phyloP scores from a whole-genome alignment of 2,329 filamentous ascomycete genomes.

The Aspergillus glaucus region DNA sequence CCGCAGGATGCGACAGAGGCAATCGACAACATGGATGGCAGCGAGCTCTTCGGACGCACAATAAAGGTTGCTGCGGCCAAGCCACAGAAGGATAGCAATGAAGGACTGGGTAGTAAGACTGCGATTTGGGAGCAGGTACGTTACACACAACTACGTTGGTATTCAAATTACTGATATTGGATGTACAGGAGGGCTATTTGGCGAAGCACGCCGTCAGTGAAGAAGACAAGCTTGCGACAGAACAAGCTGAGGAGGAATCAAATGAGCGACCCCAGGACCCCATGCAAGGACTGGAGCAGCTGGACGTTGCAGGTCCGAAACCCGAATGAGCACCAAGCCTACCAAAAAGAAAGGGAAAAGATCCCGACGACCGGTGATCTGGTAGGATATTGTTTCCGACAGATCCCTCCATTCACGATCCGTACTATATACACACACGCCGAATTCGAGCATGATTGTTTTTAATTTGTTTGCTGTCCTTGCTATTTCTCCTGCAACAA shows the following conservation, averaged over 20 bases:
- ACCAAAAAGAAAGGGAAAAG: constrained; percentile 13
- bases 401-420: constrained; percentile 22
- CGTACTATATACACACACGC: constrained; percentile 35
- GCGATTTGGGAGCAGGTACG: constrained; percentile 95
- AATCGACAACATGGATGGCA: constrained; percentile 98
- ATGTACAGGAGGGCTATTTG: constrained; percentile 77
- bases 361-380: constrained; percentile 21
- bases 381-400: constrained; percentile 19
- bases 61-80: constrained; percentile 92
- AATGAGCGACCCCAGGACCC: constrained; percentile 64
- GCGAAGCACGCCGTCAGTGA: constrained; percentile 80
- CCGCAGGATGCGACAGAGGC: constrained; percentile 83
- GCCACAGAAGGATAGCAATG: constrained; percentile 78
- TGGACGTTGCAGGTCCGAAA: constrained; percentile 91
- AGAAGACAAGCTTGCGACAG: constrained; percentile 62
- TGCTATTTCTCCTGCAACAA: constrained; percentile 11
- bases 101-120: constrained; percentile 85
- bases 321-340: constrained; percentile 50
- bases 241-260: constrained; percentile 47
- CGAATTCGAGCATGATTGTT: constrained; percentile 21
- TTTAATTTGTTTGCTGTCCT: constrained; percentile 14
- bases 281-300: constrained; percentile 89
- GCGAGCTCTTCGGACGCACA: constrained; percentile 85
- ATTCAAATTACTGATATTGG: constrained; percentile 17
- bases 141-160: background rate